Base-by-base conservation (phyloP, 495 filamentous ascomycete species). In the Neurospora sp. region DNA sequence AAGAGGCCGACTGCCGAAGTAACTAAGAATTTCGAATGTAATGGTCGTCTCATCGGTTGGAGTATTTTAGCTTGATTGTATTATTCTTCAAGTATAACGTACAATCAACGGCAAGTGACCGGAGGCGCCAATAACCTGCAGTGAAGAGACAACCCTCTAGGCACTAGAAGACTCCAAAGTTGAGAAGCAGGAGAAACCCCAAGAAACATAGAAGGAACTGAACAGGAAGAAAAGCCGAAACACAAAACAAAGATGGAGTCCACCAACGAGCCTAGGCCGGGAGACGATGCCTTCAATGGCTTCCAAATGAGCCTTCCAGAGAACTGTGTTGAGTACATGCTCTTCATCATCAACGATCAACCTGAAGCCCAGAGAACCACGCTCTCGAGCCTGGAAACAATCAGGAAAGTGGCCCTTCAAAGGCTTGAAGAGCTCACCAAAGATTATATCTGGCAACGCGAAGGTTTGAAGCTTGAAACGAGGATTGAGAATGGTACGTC, bases 401-500 rank as follows among this genome's bases (percentile, higher is more conserved):
- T 97, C 5, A 90, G 93, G 75, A 90, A 86, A 78, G 87, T 87
- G 11, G 90, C 92, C 5, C 83, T 85, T 4, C 85, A 89, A 71
- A 81, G 96, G 71, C 85, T 83, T 10, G 89, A 90, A 45, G 81
- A 85, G 28, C 79, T 92, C 31, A 82, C 94, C 45, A 91, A 90
- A 74, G 92, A 92, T 70, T 98, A 97, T 78, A 97, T 98, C 73
- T 99, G 96, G 96, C 96, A 99, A 82, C 89, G 94, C 5, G 93
- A 97, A 28, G 80, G 82, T 5, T 94, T 98, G 74, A 82, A 82
- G 6, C 79, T 97, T 6, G 82, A 84, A 34, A 76, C 85, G 8
- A 84, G 83, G 34, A 89, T 89, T 72, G 85, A 89, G 75, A 86
- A 90, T 75, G 89, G 89, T 89, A 79, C 72, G 84, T 78, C 72